Evolutionary conservation across 257 asterid genomes (phyloP).

Genomic region (Jasminum sambac): DNA sequence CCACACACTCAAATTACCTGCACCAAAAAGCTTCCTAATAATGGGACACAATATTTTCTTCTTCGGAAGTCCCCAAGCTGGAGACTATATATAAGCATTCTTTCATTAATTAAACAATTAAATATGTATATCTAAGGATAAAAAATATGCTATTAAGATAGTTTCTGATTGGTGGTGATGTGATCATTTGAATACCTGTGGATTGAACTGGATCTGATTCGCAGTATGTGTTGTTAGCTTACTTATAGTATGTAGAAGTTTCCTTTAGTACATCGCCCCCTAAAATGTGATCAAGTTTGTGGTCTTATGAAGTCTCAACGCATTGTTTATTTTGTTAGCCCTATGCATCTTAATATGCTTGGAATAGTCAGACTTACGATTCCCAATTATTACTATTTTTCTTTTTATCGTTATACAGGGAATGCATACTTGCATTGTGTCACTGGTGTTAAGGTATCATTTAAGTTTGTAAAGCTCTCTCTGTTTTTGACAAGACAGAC

Average conservation of each 20-base stretch:
- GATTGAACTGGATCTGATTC: background rate
- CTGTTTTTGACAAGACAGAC: background rate
- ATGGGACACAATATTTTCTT: background rate
- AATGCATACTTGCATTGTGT: conserved; percentile 83
- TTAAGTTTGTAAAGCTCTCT: conserved; percentile 6
- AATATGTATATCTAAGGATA: background rate
- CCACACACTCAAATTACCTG: no score
- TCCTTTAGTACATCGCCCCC: background rate
- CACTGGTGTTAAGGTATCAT: conserved; percentile 72
- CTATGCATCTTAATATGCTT: background rate
- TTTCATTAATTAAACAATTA: background rate
- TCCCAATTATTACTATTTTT: conserved; percentile 21
- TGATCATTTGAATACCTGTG: background rate
- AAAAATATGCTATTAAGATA: background rate
- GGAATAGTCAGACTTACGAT: background rate
- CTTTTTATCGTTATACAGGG: conserved; percentile 61
- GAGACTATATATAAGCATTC: background rate
- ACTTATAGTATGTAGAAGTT: background rate
- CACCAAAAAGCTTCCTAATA: background rate
- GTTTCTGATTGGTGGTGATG: background rate
- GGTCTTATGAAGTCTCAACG: background rate
- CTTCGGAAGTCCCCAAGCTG: background rate
- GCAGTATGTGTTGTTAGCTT: background rate
- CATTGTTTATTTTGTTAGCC: background rate
- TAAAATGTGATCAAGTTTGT: background rate